Conservation (phyloP, 2,329 filamentous ascomycete genomes). For the Sporothrix mexicana region DNA sequence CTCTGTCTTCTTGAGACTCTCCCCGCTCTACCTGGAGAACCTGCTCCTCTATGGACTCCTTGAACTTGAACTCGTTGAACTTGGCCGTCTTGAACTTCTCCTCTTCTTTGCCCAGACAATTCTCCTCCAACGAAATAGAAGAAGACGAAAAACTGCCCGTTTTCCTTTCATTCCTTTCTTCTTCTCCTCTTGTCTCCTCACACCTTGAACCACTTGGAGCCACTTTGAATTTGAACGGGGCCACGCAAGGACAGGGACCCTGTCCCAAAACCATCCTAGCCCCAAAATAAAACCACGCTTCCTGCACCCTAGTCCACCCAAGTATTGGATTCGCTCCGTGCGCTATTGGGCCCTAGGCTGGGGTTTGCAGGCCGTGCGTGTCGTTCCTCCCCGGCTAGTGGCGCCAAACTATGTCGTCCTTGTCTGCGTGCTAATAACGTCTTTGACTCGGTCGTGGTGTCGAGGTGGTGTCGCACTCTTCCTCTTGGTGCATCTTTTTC, state of each 20-base stretch:
- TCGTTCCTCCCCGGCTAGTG: conserved; percentile 14
- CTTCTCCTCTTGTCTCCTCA: not conserved
- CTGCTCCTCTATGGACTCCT: not conserved
- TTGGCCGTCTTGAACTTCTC: no score
- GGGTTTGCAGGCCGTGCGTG: conserved; percentile 14
- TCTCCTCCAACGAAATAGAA: conserved; percentile 4
- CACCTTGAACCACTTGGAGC: not conserved
- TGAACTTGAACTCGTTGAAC: no score
- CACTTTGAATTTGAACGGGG: not conserved
- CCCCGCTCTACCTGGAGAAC: not conserved
- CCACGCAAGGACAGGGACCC: conserved; percentile 17
- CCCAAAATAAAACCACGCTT: conserved; percentile 26
- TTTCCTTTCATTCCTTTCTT: not conserved
- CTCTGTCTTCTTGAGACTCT: not conserved
- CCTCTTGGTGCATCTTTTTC: not conserved
- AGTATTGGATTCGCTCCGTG: conserved; percentile 32
- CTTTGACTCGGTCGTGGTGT: not conserved
- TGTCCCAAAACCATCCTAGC: conserved; percentile 21
- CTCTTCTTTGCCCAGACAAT: conserved; percentile 12
- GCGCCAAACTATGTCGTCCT: conserved; percentile 23
- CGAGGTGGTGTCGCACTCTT: not conserved
- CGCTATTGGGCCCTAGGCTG: conserved; percentile 35
- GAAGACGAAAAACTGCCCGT: not conserved
- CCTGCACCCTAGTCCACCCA: conserved; percentile 20
- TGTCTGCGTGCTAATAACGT: not conserved